A percentile compares a stretch with the other conserved stretches of the same genome.
Evolutionary conservation across 495 filamentous ascomycete genomes (phyloP).

Genomic region (Cercophora samala): DNA sequence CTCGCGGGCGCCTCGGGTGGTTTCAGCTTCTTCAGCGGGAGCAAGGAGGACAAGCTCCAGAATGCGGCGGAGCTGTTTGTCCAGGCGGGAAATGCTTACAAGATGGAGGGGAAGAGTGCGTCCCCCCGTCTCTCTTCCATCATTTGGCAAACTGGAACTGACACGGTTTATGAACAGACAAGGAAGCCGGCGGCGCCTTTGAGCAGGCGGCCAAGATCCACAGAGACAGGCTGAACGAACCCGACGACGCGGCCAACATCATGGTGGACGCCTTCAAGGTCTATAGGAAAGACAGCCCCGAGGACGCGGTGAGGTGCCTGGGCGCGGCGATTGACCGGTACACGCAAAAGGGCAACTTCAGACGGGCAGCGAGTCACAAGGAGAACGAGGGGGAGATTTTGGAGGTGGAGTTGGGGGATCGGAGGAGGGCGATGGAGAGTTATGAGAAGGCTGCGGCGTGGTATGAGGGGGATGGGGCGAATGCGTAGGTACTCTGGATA

Average conservation of each 20-base stretch:
- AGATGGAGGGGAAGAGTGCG: constrained; percentile 66
- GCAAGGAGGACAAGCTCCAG: constrained; percentile 74
- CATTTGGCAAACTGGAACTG: constrained; percentile 7
- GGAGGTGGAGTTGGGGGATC: constrained; percentile 74
- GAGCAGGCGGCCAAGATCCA: constrained; percentile 77
- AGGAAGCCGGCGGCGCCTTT: constrained; percentile 76
- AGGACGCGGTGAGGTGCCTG: constrained; percentile 73
- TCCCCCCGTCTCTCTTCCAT: not conserved
- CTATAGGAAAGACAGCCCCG: constrained; percentile 75
- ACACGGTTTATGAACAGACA: constrained; percentile 46
- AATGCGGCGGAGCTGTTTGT: constrained; percentile 76
- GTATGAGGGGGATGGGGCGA: constrained; percentile 84
- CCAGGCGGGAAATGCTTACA: constrained; percentile 78
- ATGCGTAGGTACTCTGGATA: constrained; percentile 60
- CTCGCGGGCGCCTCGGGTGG: constrained; percentile 65
- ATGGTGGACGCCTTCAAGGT: constrained; percentile 72
- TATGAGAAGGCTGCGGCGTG: constrained; percentile 80
- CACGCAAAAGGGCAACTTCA: constrained; percentile 77
- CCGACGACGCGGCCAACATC: constrained; percentile 82
- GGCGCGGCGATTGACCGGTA: constrained; percentile 74
- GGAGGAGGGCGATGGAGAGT: constrained; percentile 68
- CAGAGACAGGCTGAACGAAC: constrained; percentile 72
- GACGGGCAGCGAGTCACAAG: constrained; percentile 82
- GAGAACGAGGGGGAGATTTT: constrained; percentile 80
- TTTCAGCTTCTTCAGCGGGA: constrained; percentile 69